Evolutionary conservation across 306 rosid genomes (phyloP).

Genomic region (Cotoneaster glaucophyllus): DNA sequence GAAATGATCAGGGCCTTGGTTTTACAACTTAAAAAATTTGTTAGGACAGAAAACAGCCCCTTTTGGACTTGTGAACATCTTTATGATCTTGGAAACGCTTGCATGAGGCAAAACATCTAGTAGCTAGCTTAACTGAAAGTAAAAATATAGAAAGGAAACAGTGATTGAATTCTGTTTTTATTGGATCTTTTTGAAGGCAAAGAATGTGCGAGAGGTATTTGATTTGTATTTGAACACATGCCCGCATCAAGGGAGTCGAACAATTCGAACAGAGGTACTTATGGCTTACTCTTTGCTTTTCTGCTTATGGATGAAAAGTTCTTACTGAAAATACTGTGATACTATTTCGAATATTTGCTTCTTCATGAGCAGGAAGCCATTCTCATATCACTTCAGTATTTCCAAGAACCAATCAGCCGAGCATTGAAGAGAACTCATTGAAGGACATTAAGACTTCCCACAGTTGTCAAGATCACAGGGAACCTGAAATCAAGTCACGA

Average conservation of each 20-base stretch:
- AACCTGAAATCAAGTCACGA: background rate
- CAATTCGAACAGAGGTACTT: constrained; percentile 93
- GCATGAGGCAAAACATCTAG: background rate
- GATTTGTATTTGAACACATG: constrained; percentile 74
- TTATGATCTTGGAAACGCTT: background rate
- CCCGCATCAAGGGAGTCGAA: constrained; percentile 94
- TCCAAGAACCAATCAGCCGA: constrained; percentile 76
- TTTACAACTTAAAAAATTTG: background rate
- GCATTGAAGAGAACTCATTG: constrained; percentile 37
- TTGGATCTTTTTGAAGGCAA: constrained; percentile 38
- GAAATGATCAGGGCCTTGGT: background rate
- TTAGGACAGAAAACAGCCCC: background rate
- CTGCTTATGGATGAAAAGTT: background rate
- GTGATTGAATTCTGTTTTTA: constrained; percentile 6
- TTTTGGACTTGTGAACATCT: background rate
- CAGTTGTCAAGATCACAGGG: background rate
- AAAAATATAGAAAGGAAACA: background rate
- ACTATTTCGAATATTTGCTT: constrained; percentile 8
- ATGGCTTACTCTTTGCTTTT: background rate
- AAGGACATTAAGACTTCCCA: background rate
- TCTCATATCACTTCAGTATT: constrained; percentile 82
- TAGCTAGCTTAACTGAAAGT: background rate
- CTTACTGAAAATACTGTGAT: background rate
- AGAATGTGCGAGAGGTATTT: constrained; percentile 50
- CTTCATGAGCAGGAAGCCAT: constrained; percentile 68